phyloP scores from a whole-genome alignment of 75 land plant species.

The Pseudotsuga menziesii region DNA sequence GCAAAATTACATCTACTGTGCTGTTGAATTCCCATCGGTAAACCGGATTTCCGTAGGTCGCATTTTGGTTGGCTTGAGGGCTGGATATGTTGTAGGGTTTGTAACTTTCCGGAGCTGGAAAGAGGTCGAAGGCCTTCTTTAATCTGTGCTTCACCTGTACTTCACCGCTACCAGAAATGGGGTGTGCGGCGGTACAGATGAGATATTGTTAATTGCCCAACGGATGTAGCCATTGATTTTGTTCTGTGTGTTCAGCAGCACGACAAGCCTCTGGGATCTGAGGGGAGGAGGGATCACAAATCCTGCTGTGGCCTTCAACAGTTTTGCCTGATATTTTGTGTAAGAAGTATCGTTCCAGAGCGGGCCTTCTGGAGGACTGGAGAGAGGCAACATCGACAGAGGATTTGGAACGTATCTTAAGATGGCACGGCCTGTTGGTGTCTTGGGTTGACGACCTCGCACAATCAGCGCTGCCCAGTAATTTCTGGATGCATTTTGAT shows the following conservation, averaged over 20 bases:
- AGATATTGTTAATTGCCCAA: slow-evolving; percentile 72
- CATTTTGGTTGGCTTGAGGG: no score
- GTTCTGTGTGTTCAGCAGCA: slow-evolving; percentile 77
- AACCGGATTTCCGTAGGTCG: no score
- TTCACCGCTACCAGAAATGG: slow-evolving; percentile 55
- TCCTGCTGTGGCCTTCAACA: slow-evolving; percentile 21
- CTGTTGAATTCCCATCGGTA: no score
- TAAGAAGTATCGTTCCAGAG: slow-evolving; percentile 50
- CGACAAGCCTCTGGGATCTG: slow-evolving; percentile 16
- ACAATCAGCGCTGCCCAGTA: slow-evolving; percentile 68
- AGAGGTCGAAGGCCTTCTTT: neutral
- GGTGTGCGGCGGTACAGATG: slow-evolving; percentile 44
- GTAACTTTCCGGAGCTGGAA: neutral
- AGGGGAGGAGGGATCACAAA: slow-evolving; percentile 37
- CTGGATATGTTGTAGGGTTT: neutral
- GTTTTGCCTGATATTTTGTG: slow-evolving; percentile 14
- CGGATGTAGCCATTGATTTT: slow-evolving; percentile 24
- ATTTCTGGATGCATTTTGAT: slow-evolving; percentile 63
- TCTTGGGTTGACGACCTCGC: slow-evolving; percentile 44
- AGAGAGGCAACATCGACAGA: slow-evolving; percentile 22
- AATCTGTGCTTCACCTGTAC: slow-evolving; percentile 22
- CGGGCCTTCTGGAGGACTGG: slow-evolving; percentile 44
- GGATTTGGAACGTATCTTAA: slow-evolving; percentile 63
- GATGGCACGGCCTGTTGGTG: slow-evolving; percentile 61
- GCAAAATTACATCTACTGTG: slow-evolving; percentile 68